Evolutionary conservation across 202 grass and related monocot species (phyloP).

Genomic region (Panicum hallii): DNA sequence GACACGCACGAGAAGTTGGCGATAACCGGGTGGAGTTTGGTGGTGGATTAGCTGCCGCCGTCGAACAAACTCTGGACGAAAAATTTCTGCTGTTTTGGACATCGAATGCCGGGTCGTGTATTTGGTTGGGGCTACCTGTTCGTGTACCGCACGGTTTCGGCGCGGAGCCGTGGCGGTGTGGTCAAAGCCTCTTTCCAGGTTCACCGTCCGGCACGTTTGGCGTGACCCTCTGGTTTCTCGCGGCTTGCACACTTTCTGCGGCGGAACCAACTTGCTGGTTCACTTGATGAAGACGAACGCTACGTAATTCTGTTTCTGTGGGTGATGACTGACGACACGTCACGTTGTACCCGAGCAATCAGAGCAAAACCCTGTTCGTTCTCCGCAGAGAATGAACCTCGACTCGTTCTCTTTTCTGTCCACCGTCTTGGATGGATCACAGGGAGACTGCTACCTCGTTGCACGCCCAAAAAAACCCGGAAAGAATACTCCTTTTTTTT

Average conservation of each 20-base stretch:
- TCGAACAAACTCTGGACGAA: neutral
- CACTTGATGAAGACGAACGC: neutral
- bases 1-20: neutral
- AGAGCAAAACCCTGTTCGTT: neutral
- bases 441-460: neutral
- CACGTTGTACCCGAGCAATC: neutral
- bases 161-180: neutral
- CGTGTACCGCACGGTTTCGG: neutral
- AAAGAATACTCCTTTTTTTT: neutral
- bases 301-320: neutral
- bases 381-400: neutral
- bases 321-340: neutral
- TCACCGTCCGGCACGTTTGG: neutral
- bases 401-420: neutral
- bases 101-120: too few relatives aligned
- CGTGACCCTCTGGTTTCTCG: neutral
- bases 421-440: neutral
- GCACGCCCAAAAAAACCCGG: neutral
- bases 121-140: neutral
- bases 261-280: neutral
- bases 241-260: neutral
- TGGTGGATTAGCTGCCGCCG: neutral
- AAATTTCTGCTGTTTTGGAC: neutral
- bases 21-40: conserved; percentile 14
- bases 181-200: conserved; percentile 20